phyloP scores from a whole-genome alignment of 768 basidiomycete genomes.

The Amanita thiersii region DNA sequence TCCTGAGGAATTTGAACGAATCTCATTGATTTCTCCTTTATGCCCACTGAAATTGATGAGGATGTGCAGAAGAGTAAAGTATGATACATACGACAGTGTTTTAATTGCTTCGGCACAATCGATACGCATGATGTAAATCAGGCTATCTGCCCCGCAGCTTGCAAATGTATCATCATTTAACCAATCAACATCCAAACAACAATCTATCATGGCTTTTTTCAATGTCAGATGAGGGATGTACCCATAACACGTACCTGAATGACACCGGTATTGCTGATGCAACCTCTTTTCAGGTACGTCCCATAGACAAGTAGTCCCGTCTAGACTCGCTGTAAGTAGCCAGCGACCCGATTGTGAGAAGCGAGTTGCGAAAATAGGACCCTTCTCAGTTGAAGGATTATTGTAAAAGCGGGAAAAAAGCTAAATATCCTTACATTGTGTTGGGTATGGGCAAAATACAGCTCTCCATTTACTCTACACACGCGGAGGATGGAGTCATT shows the following conservation, averaged over 20 bases:
- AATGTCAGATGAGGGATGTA: conserved; percentile 2
- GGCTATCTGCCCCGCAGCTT: conserved; percentile 63
- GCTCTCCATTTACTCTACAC: conserved; percentile 48
- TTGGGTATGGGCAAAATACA: conserved; percentile 53
- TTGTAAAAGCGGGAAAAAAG: conserved; percentile 16
- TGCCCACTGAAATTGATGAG: conserved; percentile 50
- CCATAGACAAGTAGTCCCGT: conserved; percentile 75
- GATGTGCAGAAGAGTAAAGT: background rate
- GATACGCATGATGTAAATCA: conserved; percentile 54
- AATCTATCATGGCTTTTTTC: conserved; percentile 27
- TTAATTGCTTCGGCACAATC: conserved; percentile 45
- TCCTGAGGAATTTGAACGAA: conserved; percentile 57
- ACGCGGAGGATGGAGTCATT: conserved; percentile 70
- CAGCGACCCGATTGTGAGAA: conserved; percentile 71
- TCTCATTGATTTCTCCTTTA: conserved; percentile 68
- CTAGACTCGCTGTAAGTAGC: conserved; percentile 71
- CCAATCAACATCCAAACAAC: conserved; percentile 81
- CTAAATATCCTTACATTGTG: conserved; percentile 47
- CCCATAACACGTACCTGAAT: conserved; percentile 42
- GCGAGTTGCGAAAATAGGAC: conserved; percentile 70
- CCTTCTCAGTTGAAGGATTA: conserved; percentile 41
- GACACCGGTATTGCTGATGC: conserved; percentile 54
- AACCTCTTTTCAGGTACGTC: conserved; percentile 56
- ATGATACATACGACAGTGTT: conserved; percentile 46
- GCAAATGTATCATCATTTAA: conserved; percentile 62